Percentiles rank a stretch among this genome's conserved stretches.
Evolutionary conservation across 257 asterid genomes (phyloP).

Genomic region (Mitragyna speciosa): DNA sequence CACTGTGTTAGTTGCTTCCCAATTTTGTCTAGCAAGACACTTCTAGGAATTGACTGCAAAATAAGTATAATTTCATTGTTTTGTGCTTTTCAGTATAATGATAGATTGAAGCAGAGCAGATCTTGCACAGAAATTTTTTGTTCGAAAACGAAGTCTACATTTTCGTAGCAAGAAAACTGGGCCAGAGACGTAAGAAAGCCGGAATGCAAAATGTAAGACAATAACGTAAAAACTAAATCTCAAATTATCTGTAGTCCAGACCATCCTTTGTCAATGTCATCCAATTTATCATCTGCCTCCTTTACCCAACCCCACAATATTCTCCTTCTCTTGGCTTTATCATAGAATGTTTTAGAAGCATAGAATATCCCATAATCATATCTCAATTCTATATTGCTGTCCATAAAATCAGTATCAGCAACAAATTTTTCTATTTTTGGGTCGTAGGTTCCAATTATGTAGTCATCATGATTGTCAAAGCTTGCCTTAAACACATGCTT

Average conservation of each 20-base stretch:
- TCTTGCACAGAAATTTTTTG: neutral
- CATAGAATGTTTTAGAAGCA: conserved; percentile 77
- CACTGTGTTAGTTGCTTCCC: conserved; percentile 72
- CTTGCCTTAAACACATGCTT: conserved; percentile 70
- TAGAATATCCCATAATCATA: conserved; percentile 73
- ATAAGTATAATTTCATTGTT: neutral
- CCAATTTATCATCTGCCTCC: conserved; percentile 47
- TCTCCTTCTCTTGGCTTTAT: conserved; percentile 51
- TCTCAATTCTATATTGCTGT: conserved; percentile 54
- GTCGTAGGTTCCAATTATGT: conserved; percentile 54
- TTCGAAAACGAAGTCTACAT: too few relatives aligned
- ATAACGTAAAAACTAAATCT: neutral
- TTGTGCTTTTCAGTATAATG: neutral
- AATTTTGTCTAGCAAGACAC: conserved; percentile 48
- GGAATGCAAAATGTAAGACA: neutral
- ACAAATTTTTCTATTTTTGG: conserved; percentile 35
- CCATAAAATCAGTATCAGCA: conserved; percentile 49
- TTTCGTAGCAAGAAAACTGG: neutral
- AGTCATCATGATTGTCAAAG: conserved; percentile 57
- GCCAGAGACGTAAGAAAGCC: neutral
- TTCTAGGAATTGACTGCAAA: conserved; percentile 67
- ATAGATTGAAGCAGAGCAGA: neutral
- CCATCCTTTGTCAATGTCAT: conserved; percentile 64
- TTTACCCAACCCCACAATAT: conserved; percentile 80
- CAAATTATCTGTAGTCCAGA: conserved; percentile 32